Evolutionary conservation across 225 moss, liverwort and hornwort genomes (phyloP).

Genomic region (Antitrichia curtipendula): DNA sequence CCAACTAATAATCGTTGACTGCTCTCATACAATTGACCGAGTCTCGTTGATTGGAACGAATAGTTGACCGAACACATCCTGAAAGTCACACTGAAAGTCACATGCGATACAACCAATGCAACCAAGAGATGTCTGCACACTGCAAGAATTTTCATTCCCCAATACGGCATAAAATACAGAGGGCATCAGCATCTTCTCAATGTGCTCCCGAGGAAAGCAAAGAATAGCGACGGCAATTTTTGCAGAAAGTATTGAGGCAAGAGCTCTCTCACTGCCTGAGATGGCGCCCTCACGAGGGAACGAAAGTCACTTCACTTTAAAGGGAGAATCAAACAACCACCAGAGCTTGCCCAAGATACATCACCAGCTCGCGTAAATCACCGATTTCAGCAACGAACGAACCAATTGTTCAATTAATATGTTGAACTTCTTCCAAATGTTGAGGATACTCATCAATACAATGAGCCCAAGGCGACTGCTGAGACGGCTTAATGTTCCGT

Average conservation of each 20-base stretch:
- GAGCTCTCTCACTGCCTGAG: not conserved
- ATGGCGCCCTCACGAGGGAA: not conserved
- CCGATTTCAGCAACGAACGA: not conserved
- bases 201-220: slow-evolving; percentile 1
- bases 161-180: slow-evolving; percentile 6
- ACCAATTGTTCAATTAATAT: not conserved
- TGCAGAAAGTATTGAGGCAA: slow-evolving; percentile 5
- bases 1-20: not conserved
- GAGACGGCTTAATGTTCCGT: slow-evolving; percentile 20
- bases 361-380: not conserved
- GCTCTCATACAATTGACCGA: not conserved
- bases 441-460: slow-evolving; percentile 42
- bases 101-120: not conserved
- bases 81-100: not conserved
- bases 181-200: slow-evolving; percentile 1
- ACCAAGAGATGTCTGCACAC: not conserved
- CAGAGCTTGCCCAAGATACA: not conserved
- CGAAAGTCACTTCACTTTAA: not conserved
- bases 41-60: not conserved
- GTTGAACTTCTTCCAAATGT: slow-evolving; percentile 26
- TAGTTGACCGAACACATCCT: not conserved
- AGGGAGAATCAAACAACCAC: not conserved
- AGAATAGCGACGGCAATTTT: not conserved
- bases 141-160: not conserved
- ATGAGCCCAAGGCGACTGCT: slow-evolving; percentile 32